Evolutionary conservation across 495 filamentous ascomycete genomes (phyloP).

Genomic region (Bathelium albidoporum): DNA sequence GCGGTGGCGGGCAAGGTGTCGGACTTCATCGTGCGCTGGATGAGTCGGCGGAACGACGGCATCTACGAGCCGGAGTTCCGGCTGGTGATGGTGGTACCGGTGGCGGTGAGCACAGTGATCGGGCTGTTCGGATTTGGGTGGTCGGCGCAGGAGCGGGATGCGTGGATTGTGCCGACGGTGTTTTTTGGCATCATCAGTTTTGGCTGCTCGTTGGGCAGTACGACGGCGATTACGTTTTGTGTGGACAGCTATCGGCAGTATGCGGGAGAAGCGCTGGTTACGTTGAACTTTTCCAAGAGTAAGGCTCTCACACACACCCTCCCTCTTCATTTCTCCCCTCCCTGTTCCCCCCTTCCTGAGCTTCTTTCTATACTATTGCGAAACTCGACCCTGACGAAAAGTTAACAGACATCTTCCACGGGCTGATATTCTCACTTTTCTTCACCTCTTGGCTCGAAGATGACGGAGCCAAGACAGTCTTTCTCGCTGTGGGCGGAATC

Average conservation of each 20-base stretch:
- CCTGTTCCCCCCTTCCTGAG: too few relatives aligned
- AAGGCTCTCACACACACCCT: slow-evolving; percentile 23
- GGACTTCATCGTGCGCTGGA: slow-evolving; percentile 67
- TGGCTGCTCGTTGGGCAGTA: slow-evolving; percentile 82
- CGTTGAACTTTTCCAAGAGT: slow-evolving; percentile 89
- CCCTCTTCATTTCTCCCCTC: too few relatives aligned
- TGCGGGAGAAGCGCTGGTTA: slow-evolving; percentile 89
- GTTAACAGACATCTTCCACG: slow-evolving; percentile 67
- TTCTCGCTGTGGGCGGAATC: slow-evolving; percentile 74
- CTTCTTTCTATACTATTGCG: neutral
- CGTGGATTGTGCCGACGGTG: slow-evolving; percentile 83
- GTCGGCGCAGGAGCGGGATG: slow-evolving; percentile 62
- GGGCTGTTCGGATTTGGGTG: slow-evolving; percentile 93
- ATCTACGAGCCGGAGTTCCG: slow-evolving; percentile 95
- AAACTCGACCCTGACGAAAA: slow-evolving; percentile 5
- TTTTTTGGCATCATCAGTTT: slow-evolving; percentile 93
- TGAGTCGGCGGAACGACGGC: slow-evolving; percentile 78
- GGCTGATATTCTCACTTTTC: slow-evolving; percentile 82
- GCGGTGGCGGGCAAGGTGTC: slow-evolving; percentile 83
- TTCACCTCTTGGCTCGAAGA: slow-evolving; percentile 73
- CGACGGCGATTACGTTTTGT: slow-evolving; percentile 90
- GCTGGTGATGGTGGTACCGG: slow-evolving; percentile 79
- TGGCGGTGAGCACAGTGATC: slow-evolving; percentile 67
- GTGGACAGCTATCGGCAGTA: slow-evolving; percentile 92
- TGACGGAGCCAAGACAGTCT: slow-evolving; percentile 69